Evolutionary conservation across 2,329 filamentous ascomycete genomes (phyloP).

Genomic region (Fusarium siculi): DNA sequence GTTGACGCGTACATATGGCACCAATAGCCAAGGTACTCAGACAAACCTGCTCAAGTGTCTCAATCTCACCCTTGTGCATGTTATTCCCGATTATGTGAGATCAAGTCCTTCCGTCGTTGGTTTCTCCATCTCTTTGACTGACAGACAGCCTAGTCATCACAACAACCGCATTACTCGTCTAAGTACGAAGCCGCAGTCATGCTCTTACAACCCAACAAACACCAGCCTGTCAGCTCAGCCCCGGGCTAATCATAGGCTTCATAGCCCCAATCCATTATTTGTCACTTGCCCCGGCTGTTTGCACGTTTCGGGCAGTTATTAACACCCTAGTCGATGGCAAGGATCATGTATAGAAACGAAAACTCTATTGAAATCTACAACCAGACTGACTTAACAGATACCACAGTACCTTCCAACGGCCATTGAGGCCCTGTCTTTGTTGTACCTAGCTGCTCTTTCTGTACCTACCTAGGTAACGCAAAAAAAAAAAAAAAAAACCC

Average conservation of each 20-base stretch:
- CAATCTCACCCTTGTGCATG: not conserved
- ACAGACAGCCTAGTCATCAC: not conserved
- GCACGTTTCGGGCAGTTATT: not conserved
- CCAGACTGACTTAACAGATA: not conserved
- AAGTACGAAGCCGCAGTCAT: not conserved
- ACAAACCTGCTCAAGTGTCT: not conserved
- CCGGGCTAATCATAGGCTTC: conserved; percentile 27
- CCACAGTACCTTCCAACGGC: not conserved
- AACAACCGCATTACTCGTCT: not conserved
- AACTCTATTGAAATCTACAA: not conserved
- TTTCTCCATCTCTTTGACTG: not conserved
- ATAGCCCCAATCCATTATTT: conserved; percentile 2
- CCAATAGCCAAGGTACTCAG: not conserved
- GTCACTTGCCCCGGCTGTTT: not conserved
- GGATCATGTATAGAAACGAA: not conserved
- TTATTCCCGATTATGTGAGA: conserved; percentile 24
- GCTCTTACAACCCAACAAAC: conserved; percentile 1
- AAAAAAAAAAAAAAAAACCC: conserved; percentile 22
- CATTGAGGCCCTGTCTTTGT: not conserved
- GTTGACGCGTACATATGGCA: not conserved
- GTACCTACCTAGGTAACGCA: not conserved
- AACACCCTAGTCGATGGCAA: not conserved
- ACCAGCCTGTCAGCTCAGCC: conserved; percentile 27
- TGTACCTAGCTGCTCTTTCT: not conserved
- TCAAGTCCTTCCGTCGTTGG: not conserved